These are phyloP conservation scores for Pinus albicaulis DNA, from an alignment of 75 land plant genomes.

Conservation along the genomic window DNA sequence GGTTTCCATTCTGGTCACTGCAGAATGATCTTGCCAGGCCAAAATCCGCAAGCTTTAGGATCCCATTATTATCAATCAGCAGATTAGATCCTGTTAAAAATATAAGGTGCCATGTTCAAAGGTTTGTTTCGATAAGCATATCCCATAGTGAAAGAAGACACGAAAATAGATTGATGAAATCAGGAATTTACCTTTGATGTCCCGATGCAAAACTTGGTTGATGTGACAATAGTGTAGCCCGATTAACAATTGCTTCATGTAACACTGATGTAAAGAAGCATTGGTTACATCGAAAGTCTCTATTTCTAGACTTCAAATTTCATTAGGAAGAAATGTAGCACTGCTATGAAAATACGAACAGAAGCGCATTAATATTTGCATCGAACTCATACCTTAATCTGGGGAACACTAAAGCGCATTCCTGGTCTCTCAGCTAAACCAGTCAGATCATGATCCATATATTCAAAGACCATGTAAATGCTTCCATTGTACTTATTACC, in stretches of 20 bases:
- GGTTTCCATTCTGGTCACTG: constrained; percentile 68
- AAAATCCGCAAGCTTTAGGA: constrained; percentile 97
- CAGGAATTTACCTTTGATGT: constrained; percentile 75
- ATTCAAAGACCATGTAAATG: constrained; percentile 99
- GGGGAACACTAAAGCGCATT: constrained; percentile 84
- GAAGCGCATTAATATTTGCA: no score
- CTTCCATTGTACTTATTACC: constrained; percentile 88
- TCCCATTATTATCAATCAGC: constrained; percentile 92
- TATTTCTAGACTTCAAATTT: background rate
- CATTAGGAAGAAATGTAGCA: background rate
- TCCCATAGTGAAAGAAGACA: background rate
- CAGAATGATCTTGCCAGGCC: constrained; percentile 93
- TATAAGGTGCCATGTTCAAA: background rate
- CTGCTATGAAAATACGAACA: background rate
- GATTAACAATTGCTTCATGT: constrained; percentile 90
- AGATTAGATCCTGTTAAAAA: constrained; percentile 65
- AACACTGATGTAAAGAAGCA: constrained; percentile 59
- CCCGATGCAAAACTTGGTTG: constrained; percentile 97
- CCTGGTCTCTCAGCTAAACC: constrained; percentile 98
- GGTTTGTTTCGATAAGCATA: background rate
- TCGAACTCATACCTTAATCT: constrained; percentile 69
- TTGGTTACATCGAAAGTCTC: background rate
- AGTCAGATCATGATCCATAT: constrained; percentile 99
- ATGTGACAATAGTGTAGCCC: constrained; percentile 98
- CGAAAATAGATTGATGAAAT: background rate